Evolutionary conservation across 169 alveolate species (phyloP), one percentile per base, ranked within the genome.

Genomic region (Amoebophrya sp.): DNA sequence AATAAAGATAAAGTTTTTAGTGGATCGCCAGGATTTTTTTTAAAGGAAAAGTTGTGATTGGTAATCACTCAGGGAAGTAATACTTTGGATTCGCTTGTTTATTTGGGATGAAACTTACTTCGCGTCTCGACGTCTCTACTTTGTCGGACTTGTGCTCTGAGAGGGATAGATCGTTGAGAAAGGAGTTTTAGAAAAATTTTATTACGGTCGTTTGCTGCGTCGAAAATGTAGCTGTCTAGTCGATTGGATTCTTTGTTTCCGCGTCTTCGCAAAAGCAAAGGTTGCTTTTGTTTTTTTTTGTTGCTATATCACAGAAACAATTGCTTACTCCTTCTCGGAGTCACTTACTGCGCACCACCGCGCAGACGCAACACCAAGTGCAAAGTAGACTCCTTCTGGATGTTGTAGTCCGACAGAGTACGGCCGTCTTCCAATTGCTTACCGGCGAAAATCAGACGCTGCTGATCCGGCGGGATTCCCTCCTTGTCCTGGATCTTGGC

Each of bases 361-460:
- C 94, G 93, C 18, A 95, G 94, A 88, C 96, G 92, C 23, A 95
- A 92, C 3, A 94, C 95, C 92, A 94, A 40, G 91, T 94, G 94
- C 32, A 94, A 92, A 40, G 95, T 94, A 55, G 94, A 89, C 90
- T 93, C 99, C 96, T 98, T 98, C 96, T 98, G 99, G 94, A 99
- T 99, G 94, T 99, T 98, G 98, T 99, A 99, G 95, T 99, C 99
- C 40, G 99, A 97, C 90, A 99, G 97, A 54, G 99, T 98, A 92
- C 99, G 96, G 90, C 99, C 99, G 94, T 98, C 99, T 94, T 99
- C 99, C 91, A 98, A 95, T 94, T 98, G 99, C 95, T 98, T 98
- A 92, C 99, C 99, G 35, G 99, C 99, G 95, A 98, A 98, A 95
- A 98, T 98, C 92, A 98, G 96, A 94, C 99, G 97, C 95, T 98